These are phyloP conservation scores for Eucalyptus camaldulensis DNA, from an alignment of 345 rosid species.

Conservation along the genomic window DNA sequence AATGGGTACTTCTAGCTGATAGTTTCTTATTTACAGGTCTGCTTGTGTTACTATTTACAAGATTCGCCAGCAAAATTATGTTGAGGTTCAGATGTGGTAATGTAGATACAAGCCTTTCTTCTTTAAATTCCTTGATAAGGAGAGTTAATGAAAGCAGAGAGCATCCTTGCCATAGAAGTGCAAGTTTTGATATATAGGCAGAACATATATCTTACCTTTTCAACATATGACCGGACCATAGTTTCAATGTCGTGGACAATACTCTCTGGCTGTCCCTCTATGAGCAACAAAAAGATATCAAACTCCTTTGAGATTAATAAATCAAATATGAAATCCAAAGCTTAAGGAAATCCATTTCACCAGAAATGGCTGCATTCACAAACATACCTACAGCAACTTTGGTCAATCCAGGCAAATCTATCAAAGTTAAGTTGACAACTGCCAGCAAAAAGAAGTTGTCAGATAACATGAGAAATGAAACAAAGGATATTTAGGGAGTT, in stretches of 20 bases:
- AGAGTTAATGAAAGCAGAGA: not conserved
- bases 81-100: not conserved
- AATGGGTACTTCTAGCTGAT: not conserved
- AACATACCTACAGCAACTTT: conserved; percentile 56
- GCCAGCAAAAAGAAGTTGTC: not conserved
- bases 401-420: conserved; percentile 65
- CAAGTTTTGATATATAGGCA: not conserved
- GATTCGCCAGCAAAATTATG: not conserved
- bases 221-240: conserved; percentile 55
- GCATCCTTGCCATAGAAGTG: not conserved
- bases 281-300: not conserved
- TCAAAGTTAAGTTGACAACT: conserved; percentile 65
- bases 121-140: not conserved
- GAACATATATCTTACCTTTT: conserved; percentile 26
- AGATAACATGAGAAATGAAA: not conserved
- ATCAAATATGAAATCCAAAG: not conserved
- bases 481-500: not conserved
- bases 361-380: not conserved
- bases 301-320: not conserved
- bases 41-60: not conserved
- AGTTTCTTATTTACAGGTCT: not conserved
- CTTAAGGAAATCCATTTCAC: not conserved
- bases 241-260: conserved; percentile 45
- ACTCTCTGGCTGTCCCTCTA: conserved; percentile 63
- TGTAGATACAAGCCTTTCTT: not conserved